Evolutionary conservation across 441 rosid genomes (phyloP).

Genomic region (Biscutella laevigata): DNA sequence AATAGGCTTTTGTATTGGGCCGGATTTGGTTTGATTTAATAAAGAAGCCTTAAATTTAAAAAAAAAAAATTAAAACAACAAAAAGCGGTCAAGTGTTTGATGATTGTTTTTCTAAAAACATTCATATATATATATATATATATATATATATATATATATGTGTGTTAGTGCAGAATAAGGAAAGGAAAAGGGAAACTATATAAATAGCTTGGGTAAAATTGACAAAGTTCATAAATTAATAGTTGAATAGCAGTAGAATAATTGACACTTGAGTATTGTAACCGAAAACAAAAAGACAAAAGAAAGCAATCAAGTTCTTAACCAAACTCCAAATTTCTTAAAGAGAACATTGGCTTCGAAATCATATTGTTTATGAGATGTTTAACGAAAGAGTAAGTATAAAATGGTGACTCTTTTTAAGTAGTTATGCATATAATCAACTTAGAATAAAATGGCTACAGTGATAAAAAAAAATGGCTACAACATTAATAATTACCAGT

Average conservation of each 20-base stretch:
- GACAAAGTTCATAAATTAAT: not conserved
- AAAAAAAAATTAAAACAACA: too few species aligned
- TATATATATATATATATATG: too few species aligned
- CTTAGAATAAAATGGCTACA: too few species aligned
- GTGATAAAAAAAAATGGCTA: too few species aligned
- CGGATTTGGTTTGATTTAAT: too few species aligned
- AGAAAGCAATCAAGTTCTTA: not conserved
- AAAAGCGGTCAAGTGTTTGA: slow-evolving; percentile 19
- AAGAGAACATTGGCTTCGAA: not conserved
- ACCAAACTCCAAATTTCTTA: not conserved
- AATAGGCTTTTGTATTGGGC: too few species aligned
- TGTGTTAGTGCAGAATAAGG: not conserved
- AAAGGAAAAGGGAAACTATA: not conserved
- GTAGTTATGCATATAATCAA: too few species aligned
- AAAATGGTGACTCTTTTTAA: too few species aligned
- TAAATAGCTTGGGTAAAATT: not conserved
- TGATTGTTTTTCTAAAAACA: slow-evolving; percentile 19
- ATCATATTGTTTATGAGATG: not conserved
- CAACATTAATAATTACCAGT: too few species aligned
- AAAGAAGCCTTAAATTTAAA: too few species aligned
- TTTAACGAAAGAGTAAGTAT: not conserved
- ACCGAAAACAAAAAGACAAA: not conserved
- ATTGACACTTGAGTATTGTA: not conserved
- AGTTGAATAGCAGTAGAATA: not conserved
- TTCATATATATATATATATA: not conserved